Evolutionary conservation across 2,329 filamentous ascomycete genomes (phyloP).

Genomic region (Rachicladosporium sp.): DNA sequence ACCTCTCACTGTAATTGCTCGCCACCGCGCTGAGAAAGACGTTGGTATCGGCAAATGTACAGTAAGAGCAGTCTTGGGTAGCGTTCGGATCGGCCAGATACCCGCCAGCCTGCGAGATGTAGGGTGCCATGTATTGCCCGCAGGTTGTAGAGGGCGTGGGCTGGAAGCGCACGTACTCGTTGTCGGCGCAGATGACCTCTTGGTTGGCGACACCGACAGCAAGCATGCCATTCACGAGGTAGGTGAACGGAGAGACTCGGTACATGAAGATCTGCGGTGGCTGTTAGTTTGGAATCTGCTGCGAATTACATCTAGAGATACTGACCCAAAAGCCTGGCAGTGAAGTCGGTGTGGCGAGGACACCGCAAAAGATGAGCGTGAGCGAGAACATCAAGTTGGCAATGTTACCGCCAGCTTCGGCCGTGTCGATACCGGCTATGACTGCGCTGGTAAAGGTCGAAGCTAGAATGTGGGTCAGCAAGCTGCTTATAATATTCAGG

Average conservation of each 20-base stretch:
- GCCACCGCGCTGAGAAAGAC: constrained; percentile 30
- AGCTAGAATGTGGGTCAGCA: constrained; percentile 16
- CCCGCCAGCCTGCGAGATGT: constrained; percentile 23
- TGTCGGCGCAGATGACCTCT: constrained; percentile 50
- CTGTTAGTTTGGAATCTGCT: too few species aligned
- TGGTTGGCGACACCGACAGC: constrained; percentile 58
- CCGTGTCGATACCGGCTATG: constrained; percentile 62
- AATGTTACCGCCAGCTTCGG: constrained; percentile 64
- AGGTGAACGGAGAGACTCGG: constrained; percentile 69
- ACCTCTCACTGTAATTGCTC: constrained; percentile 32
- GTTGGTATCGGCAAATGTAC: constrained; percentile 31
- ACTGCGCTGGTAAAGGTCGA: constrained; percentile 70
- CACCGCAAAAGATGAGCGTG: constrained; percentile 57
- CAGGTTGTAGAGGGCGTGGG: constrained; percentile 41
- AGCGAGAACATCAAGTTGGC: constrained; percentile 64
- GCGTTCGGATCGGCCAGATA: constrained; percentile 20
- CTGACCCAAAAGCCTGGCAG: constrained; percentile 60
- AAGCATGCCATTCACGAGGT: constrained; percentile 62
- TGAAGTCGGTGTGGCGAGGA: constrained; percentile 50
- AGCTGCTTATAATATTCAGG: neutral
- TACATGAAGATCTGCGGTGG: constrained; percentile 56
- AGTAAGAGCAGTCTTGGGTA: constrained; percentile 27
- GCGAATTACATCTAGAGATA: too few species aligned
- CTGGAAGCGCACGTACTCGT: constrained; percentile 57
- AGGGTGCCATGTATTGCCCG: constrained; percentile 26